phyloP scores from a whole-genome alignment of 2,329 filamentous ascomycete genomes.

The Exophiala mesophila region DNA sequence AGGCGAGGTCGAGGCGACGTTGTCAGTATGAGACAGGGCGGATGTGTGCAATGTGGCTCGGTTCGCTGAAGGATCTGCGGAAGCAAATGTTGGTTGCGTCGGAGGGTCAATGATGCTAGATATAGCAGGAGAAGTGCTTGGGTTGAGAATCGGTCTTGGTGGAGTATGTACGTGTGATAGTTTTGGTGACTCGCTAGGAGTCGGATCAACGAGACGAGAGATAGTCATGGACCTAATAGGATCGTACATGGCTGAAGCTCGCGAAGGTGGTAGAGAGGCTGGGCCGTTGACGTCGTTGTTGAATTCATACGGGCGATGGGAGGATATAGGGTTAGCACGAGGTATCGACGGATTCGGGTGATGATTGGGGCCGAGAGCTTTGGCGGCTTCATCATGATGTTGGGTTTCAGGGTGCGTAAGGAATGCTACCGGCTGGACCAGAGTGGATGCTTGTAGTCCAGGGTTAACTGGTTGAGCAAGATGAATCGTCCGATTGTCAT shows the following conservation, averaged over 20 bases:
- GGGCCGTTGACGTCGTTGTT: neutral
- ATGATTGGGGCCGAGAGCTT: constrained; percentile 24
- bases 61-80: constrained; percentile 17
- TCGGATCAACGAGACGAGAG: constrained; percentile 42
- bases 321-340: neutral
- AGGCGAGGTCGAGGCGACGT: constrained; percentile 28
- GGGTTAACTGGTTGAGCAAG: constrained; percentile 10
- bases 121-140: constrained; percentile 88
- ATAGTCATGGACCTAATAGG: constrained; percentile 75
- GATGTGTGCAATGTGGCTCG: constrained; percentile 22
- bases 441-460: constrained; percentile 18
- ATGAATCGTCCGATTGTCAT: constrained; percentile 12
- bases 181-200: constrained; percentile 57
- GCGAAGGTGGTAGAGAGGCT: constrained; percentile 22
- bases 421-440: constrained; percentile 22
- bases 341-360: constrained; percentile 33
- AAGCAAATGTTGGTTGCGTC: constrained; percentile 12
- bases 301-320: neutral
- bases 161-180: constrained; percentile 54
- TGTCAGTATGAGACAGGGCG: constrained; percentile 32
- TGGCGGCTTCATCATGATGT: constrained; percentile 22
- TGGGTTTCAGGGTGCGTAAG: constrained; percentile 6
- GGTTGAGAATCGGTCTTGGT: constrained; percentile 53
- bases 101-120: constrained; percentile 78
- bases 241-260: constrained; percentile 66